Base-by-base conservation (phyloP, 1,284 basidiomycete species). In the Ceratobasidium sp. region DNA sequence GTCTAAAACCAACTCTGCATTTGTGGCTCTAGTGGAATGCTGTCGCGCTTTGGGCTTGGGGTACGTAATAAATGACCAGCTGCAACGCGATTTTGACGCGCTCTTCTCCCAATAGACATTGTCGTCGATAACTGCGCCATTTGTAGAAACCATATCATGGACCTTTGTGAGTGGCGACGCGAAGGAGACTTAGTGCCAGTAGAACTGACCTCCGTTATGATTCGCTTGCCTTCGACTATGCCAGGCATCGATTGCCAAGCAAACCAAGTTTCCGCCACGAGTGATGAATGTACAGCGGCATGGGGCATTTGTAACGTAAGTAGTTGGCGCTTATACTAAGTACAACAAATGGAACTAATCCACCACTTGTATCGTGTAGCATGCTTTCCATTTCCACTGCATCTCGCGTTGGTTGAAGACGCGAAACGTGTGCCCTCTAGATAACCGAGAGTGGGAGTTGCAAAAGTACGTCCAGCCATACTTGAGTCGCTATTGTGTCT, bases 351-450 rank as follows among this genome's bases (percentile, higher is more conserved):
- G 5, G 37, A 58, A 76, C 28, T 8, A 20, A 15, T 37, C 35
- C 42, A 37, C 53, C 35, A 47, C 56, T 37, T 35, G 28, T 20
- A 20, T 39, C 47, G 33, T 42, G 76, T 82, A 99, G 97, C 97
- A 99, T 83, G 97, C 97, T 4, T 99, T 99, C 89, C 97, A 99
- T 86, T 99, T 99, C 86, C 97, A 99, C 85, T 99, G 97, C 85
- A 99, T 99, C 83, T 98, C 97, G 26, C 92, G 98, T 69, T 99
- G 98, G 98, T 89, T 99, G 80, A 99, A 99, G 89, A 99, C 98
- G 23, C 90, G 98, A 80, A 98, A 99, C 85, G 98, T 99, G 60
- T 99, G 98, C 84, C 98, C 97, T 2, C 86, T 99, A 77, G 98
- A 99, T 85, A 99, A 99, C 86, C 90, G 94, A 82, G 94, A 96